Conservation (phyloP, 495 filamentous ascomycete species). For the Penicillium herquei region DNA sequence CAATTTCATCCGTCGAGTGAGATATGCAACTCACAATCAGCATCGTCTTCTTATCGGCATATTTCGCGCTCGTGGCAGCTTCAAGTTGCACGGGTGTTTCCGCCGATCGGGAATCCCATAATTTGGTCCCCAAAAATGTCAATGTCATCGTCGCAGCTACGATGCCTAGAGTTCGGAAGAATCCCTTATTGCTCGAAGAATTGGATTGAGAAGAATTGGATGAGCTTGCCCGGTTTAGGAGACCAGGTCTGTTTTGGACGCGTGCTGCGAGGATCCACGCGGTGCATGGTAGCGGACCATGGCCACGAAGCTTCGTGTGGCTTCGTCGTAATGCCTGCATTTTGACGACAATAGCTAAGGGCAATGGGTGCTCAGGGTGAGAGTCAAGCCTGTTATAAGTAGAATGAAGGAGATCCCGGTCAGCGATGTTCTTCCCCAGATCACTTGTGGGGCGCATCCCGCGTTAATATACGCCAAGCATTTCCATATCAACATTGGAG, state of each 20-base stretch:
- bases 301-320: neutral
- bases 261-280: neutral
- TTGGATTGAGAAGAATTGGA: neutral
- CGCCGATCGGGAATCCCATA: neutral
- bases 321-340: neutral
- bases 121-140: neutral
- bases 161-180: neutral
- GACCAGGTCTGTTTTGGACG: neutral
- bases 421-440: neutral
- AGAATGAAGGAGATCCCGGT: neutral
- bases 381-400: no score
- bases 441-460: neutral
- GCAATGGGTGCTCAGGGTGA: no score
- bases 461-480: neutral
- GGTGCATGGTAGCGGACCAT: neutral
- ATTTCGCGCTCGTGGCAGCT: neutral
- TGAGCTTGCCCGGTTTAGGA: neutral
- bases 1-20: no score
- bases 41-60: constrained; percentile 6
- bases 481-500: no score
- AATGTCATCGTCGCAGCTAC: neutral
- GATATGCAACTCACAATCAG: neutral
- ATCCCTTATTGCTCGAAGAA: neutral
- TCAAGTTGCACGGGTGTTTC: neutral
- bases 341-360: neutral